Conservation (phyloP, 331 rosid species). For the Quercus lobata region DNA sequence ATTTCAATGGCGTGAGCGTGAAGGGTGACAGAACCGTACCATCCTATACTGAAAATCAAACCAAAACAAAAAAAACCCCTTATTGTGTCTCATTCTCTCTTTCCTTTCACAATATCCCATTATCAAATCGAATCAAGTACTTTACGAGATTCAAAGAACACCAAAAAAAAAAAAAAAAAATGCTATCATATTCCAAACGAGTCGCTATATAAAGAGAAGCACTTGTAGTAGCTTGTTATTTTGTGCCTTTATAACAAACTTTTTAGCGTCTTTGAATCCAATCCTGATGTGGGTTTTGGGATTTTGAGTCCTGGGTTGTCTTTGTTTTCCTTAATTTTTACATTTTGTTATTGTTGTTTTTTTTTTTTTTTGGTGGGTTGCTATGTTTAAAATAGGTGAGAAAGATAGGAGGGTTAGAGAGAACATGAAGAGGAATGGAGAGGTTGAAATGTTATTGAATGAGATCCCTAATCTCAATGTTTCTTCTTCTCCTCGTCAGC, state of each 20-base stretch:
- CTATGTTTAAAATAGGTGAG: slow-evolving; percentile 24
- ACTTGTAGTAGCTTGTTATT: not conserved
- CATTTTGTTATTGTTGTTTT: not conserved
- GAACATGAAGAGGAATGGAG: slow-evolving; percentile 20
- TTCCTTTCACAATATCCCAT: slow-evolving; percentile 2
- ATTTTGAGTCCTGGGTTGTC: slow-evolving; percentile 14
- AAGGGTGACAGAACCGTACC: slow-evolving; percentile 26
- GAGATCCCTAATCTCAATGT: slow-evolving; percentile 20
- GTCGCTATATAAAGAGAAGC: not conserved
- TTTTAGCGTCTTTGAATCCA: not conserved
- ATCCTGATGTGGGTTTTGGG: slow-evolving; percentile 18
- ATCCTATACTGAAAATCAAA: not conserved
- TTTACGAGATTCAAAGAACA: slow-evolving; percentile 7
- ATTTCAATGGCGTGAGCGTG: slow-evolving; percentile 36
- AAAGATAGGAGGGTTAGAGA: slow-evolving; percentile 14
- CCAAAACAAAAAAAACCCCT: slow-evolving; percentile 2
- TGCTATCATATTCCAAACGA: not conserved
- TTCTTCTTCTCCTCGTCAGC: slow-evolving; percentile 19
- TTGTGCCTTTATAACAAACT: not conserved
- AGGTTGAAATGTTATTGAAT: slow-evolving; percentile 4
- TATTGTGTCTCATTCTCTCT: not conserved
- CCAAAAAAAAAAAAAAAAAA: not conserved
- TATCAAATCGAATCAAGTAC: not conserved
- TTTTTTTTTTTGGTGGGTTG: not conserved
- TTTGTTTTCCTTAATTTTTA: not conserved